These are phyloP conservation scores for Phytophthora hybrid DNA, from an alignment of 352 stramenopile genomes.

Conservation along the genomic window DNA sequence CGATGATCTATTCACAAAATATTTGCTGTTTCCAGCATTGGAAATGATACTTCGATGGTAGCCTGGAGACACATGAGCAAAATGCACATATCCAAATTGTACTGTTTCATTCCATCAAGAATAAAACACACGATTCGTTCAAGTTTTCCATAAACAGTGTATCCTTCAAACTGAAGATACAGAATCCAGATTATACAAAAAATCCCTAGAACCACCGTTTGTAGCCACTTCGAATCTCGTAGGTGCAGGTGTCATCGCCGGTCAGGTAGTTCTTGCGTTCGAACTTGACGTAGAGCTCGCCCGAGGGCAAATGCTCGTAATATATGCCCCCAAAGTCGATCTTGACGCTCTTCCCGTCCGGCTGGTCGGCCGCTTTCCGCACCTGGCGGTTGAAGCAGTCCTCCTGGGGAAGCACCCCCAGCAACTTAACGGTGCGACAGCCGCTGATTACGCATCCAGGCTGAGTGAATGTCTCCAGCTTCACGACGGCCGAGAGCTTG, in stretches of 20 bases:
- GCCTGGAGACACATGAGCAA: too few species aligned
- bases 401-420: conserved; percentile 51
- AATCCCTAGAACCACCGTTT: conserved; percentile 59
- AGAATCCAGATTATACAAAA: too few species aligned
- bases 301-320: conserved; percentile 57
- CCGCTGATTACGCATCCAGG: conserved; percentile 57
- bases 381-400: conserved; percentile 58
- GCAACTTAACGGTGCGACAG: conserved; percentile 40
- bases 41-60: too few species aligned
- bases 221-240: conserved; percentile 58
- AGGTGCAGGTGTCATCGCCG: conserved; percentile 52
- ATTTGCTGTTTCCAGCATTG: too few species aligned
- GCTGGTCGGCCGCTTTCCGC: conserved; percentile 43
- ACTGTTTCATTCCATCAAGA: too few species aligned
- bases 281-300: conserved; percentile 67
- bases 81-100: too few species aligned
- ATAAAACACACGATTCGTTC: too few species aligned
- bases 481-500: conserved; percentile 47
- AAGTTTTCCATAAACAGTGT: too few species aligned
- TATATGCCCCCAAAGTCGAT: conserved; percentile 70
- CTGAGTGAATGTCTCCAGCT: conserved; percentile 58
- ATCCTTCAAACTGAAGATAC: too few species aligned
- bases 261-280: conserved; percentile 64
- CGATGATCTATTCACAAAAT: too few species aligned
- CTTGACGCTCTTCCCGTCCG: conserved; percentile 43